Percentiles rank a stretch among this genome's conserved stretches.
Evolutionary conservation across 768 basidiomycete genomes (phyloP).

Genomic region (Leccinum pellstonianum): DNA sequence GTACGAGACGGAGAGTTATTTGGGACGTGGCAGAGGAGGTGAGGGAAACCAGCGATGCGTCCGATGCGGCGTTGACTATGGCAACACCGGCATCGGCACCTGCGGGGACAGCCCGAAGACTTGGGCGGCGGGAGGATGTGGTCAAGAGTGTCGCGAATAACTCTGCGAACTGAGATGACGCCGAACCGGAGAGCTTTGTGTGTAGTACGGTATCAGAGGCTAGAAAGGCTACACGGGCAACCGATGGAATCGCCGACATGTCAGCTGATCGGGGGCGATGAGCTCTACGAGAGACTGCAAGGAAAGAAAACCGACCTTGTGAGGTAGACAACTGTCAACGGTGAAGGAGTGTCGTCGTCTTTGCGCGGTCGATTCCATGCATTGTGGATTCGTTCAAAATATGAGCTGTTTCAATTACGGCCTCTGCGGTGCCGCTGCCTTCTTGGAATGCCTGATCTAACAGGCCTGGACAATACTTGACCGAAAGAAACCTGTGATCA

Average conservation of each 20-base stretch:
- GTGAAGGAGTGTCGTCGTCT: not conserved
- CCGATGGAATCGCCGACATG: constrained; percentile 34
- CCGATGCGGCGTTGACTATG: constrained; percentile 46
- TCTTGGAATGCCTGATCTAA: no score
- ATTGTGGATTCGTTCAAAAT: no score
- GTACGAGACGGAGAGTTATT: constrained; percentile 57
- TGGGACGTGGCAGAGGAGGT: constrained; percentile 53
- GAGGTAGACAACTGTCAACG: not conserved
- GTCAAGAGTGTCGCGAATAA: constrained; percentile 34
- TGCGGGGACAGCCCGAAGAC: constrained; percentile 50
- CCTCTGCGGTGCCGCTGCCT: no score
- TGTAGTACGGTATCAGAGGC: constrained; percentile 68
- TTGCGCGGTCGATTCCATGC: not conserved
- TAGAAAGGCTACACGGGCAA: constrained; percentile 70
- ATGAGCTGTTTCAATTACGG: no score
- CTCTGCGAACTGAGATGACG: constrained; percentile 39
- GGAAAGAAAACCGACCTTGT: constrained; percentile 7
- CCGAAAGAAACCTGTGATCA: no score
- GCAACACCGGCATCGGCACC: constrained; percentile 66
- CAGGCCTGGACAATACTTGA: no score
- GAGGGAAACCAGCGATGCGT: constrained; percentile 53
- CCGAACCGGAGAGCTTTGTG: constrained; percentile 44
- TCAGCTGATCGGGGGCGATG: not conserved
- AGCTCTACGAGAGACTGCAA: constrained; percentile 5
- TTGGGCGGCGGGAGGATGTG: constrained; percentile 39